phyloP scores from a whole-genome alignment of 352 stramenopile species.

The Paralagenidium karlingii region DNA sequence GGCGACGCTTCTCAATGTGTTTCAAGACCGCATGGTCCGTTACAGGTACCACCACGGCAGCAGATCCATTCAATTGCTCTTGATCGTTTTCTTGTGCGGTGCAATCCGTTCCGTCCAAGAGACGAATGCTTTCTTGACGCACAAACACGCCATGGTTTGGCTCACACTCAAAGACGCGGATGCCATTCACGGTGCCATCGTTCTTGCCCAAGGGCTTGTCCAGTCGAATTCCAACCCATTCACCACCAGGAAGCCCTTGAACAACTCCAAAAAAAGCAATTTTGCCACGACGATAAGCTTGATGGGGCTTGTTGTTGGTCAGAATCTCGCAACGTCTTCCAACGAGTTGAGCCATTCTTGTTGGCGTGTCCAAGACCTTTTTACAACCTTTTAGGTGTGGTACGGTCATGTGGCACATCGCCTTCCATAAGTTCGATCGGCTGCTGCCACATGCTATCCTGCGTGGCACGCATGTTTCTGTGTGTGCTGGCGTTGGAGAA shows the following conservation, averaged over 20 bases:
- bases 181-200: conserved; percentile 36
- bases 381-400: background rate
- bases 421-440: background rate
- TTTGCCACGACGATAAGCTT: conserved; percentile 50
- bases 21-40: conserved; percentile 23
- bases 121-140: conserved; percentile 27
- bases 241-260: conserved; percentile 29
- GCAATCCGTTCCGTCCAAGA: no score
- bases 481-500: no score
- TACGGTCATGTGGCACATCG: background rate
- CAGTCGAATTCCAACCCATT: conserved; percentile 59
- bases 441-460: no score
- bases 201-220: conserved; percentile 68
- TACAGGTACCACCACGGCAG: no score
- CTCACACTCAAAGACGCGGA: conserved; percentile 48
- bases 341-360: conserved; percentile 4
- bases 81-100: conserved; percentile 21
- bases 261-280: conserved; percentile 51
- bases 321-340: conserved; percentile 47
- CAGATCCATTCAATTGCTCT: conserved; percentile 19
- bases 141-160: conserved; percentile 57
- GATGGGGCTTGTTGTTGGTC: conserved; percentile 9
- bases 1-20: conserved; percentile 31
- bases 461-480: no score
- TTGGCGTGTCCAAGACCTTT: background rate